Evolutionary conservation across 257 asterid species (phyloP), one percentile per base, ranked within the genome.

Genomic region (Mitragyna speciosa): DNA sequence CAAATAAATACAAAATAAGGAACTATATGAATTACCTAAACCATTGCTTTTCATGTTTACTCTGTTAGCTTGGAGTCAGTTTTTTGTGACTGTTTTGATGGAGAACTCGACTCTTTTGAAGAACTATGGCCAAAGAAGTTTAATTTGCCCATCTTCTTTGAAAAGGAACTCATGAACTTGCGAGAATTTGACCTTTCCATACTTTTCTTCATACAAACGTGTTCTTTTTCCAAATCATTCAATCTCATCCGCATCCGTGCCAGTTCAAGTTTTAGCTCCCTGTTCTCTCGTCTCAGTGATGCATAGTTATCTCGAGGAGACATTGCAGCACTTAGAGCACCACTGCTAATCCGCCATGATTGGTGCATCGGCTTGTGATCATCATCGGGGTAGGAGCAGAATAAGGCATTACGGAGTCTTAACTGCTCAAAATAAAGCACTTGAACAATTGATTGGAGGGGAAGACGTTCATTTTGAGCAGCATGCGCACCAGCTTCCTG

Each of bases 401-500:
- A 88, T 43, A 93, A 80, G 70, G 99, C 85, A 63, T 85, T 93
- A 2, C 98, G 90, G 12, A 95, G 96, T 76, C 96, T 88, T 83
- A 93, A 39, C 82, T 95, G 99, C 87, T 95, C 99, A 52, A 91
- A 87, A 74, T 93, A 95, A 75, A 95, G 97, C 49, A 93, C 99
- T 81, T 95, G 99, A 65, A 95, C 98, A 30, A 93, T 91, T 20
- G 99, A 92, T 81, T 95, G 99, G 87, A 93, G 82, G 0, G 99
- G 94, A 48, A 95, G 99, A 74, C 98, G 96, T 64, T 95, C 99
- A 80, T 93, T 95, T 84, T 93, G 98, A 24, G 99, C 99, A 12
- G 99, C 99, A 9, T 95, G 99, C 4, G 98, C 92, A 6, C 99
- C 98, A 0, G 98, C 97, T 87, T 95, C 98, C 70, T 87, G 94